phyloP scores from a whole-genome alignment of 2,329 filamentous ascomycete genomes.

The Purpureocillium takamizusanense region DNA sequence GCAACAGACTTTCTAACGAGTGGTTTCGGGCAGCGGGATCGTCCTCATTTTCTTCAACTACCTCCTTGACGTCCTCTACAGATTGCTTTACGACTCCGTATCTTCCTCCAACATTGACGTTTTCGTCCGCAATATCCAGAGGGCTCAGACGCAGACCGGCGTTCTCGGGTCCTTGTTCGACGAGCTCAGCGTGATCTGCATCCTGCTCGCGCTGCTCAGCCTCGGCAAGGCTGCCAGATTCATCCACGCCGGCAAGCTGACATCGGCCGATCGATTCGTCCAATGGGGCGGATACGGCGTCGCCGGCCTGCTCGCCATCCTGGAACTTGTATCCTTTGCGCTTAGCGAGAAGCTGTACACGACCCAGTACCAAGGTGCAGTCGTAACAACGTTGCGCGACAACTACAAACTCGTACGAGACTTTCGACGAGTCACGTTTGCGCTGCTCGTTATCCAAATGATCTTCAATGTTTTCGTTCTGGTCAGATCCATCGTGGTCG shows the following conservation, averaged over 20 bases:
- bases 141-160: not conserved
- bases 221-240: conserved; percentile 12
- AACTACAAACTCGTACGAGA: not conserved
- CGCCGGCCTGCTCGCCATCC: conserved; percentile 6
- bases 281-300: conserved; percentile 9
- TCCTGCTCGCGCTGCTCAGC: conserved; percentile 14
- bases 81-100: not conserved
- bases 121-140: too few relatives aligned
- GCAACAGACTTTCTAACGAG: not conserved
- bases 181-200: conserved; percentile 7
- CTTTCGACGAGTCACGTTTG: conserved; percentile 6
- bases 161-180: conserved; percentile 5
- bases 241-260: conserved; percentile 4
- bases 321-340: conserved; percentile 10
- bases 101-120: too few relatives aligned
- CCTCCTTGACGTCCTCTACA: conserved; percentile 1
- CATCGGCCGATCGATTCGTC: conserved; percentile 6
- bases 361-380: not conserved
- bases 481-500: conserved; percentile 12
- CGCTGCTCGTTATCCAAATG: conserved; percentile 8
- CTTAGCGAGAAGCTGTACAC: conserved; percentile 9
- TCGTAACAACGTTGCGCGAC: not conserved
- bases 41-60: conserved; percentile 1
- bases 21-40: not conserved
- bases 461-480: conserved; percentile 9